These are phyloP conservation scores for Blastobotrys buckinghamii DNA, from an alignment of 1,139 yeast genomes.

Conservation along the genomic window DNA sequence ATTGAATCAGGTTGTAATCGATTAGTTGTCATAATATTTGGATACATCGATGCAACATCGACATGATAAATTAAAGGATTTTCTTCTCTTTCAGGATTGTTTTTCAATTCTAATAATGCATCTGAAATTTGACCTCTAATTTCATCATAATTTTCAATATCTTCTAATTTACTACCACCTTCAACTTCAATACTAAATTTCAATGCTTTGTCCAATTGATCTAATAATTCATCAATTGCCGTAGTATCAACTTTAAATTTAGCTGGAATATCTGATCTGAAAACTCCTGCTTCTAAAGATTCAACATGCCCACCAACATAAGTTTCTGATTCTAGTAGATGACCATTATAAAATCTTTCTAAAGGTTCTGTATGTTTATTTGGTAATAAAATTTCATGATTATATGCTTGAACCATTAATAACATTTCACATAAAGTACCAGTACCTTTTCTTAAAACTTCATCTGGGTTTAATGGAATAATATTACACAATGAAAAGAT, in stretches of 20 bases:
- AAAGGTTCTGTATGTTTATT: slow-evolving; percentile 90
- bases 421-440: slow-evolving; percentile 99
- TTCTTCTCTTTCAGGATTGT: slow-evolving; percentile 62
- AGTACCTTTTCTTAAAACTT: slow-evolving; percentile 92
- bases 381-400: slow-evolving; percentile 71
- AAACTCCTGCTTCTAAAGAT: slow-evolving; percentile 95
- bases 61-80: slow-evolving; percentile 91
- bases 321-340: slow-evolving; percentile 88
- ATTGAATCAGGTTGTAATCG: slow-evolving; percentile 97
- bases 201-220: slow-evolving; percentile 69
- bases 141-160: slow-evolving; percentile 75
- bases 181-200: slow-evolving; percentile 84
- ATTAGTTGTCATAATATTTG: slow-evolving; percentile 96
- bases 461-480: slow-evolving; percentile 95
- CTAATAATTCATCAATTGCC: slow-evolving; percentile 73
- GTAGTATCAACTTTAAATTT: slow-evolving; percentile 74
- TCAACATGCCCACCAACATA: slow-evolving; percentile 99
- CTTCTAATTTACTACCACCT: slow-evolving; percentile 61
- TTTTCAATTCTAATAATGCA: slow-evolving; percentile 52
- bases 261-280: slow-evolving; percentile 77
- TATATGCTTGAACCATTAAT: slow-evolving; percentile 92
- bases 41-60: slow-evolving; percentile 99
- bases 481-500: slow-evolving; percentile 93
- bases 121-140: slow-evolving; percentile 53
- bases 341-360: slow-evolving; percentile 92